These are phyloP conservation scores for Zygosaccharomyces sapae DNA, from an alignment of 1,139 yeast genomes.

Conservation along the genomic window DNA sequence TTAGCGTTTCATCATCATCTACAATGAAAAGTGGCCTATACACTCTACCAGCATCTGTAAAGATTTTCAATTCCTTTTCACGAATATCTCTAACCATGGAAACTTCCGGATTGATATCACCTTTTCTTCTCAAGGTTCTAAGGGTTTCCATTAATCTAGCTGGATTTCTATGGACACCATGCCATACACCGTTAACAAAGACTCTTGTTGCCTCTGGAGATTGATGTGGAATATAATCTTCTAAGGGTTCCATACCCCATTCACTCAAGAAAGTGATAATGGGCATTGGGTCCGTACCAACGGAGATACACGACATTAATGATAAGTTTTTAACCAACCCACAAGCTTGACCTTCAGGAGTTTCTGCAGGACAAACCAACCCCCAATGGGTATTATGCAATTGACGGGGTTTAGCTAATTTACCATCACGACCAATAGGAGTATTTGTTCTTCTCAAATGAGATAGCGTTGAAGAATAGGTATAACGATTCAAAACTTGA, in stretches of 20 bases:
- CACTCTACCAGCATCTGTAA: constrained; percentile 98
- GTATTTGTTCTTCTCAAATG: constrained; percentile 98
- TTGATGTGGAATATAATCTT: constrained; percentile 90
- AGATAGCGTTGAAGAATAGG: constrained; percentile 93
- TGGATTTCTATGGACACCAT: constrained; percentile 97
- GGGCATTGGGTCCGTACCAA: constrained; percentile 96
- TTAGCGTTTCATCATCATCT: constrained; percentile 70
- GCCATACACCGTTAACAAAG: constrained; percentile 98
- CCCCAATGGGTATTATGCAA: constrained; percentile 99
- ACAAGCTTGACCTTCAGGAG: constrained; percentile 99
- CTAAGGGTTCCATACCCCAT: constrained; percentile 99
- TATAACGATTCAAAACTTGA: constrained; percentile 94
- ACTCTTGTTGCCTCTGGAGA: constrained; percentile 91
- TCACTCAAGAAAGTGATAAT: constrained; percentile 90
- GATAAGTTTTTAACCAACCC: constrained; percentile 96
- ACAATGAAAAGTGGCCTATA: constrained; percentile 92
- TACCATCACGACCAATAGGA: constrained; percentile 98
- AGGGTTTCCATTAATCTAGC: constrained; percentile 84
- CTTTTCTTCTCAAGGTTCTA: constrained; percentile 88
- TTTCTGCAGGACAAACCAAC: constrained; percentile 97
- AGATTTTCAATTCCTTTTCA: constrained; percentile 90
- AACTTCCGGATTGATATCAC: constrained; percentile 94
- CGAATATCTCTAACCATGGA: constrained; percentile 94
- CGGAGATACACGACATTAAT: constrained; percentile 95
- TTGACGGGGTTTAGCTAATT: constrained; percentile 97